These are phyloP conservation scores for Penicillium ucsense DNA, from an alignment of 495 filamentous ascomycete genomes.

Conservation along the genomic window DNA sequence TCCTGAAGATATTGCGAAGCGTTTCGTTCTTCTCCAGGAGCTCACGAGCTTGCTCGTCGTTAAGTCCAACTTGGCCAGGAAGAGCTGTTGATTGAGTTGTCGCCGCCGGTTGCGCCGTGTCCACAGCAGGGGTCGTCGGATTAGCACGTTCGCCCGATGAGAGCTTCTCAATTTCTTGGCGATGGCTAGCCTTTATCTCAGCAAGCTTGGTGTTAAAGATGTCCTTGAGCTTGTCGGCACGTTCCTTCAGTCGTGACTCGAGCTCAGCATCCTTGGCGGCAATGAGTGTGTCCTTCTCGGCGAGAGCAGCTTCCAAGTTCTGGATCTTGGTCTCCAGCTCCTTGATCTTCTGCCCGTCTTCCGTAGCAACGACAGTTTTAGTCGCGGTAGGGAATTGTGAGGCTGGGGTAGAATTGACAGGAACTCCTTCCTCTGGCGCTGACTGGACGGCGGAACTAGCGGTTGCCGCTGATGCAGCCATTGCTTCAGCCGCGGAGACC, in stretches of 20 bases:
- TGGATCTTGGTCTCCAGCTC: slow-evolving; percentile 37
- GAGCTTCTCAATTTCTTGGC: slow-evolving; percentile 53
- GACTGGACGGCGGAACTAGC: neutral
- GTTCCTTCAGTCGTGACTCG: slow-evolving; percentile 51
- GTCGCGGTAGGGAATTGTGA: slow-evolving; percentile 27
- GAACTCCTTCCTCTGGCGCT: slow-evolving; percentile 9
- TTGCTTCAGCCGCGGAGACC: slow-evolving; percentile 12
- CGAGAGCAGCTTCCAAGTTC: slow-evolving; percentile 40
- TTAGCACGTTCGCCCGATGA: slow-evolving; percentile 46
- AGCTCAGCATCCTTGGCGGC: slow-evolving; percentile 32
- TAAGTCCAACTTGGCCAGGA: slow-evolving; percentile 25
- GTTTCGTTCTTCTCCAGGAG: slow-evolving; percentile 55
- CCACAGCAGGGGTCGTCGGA: slow-evolving; percentile 24
- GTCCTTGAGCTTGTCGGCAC: slow-evolving; percentile 64
- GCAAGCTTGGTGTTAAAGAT: slow-evolving; percentile 58
- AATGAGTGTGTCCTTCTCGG: slow-evolving; percentile 33
- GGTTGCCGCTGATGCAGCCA: slow-evolving; percentile 1
- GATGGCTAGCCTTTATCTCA: slow-evolving; percentile 47
- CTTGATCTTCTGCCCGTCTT: slow-evolving; percentile 26
- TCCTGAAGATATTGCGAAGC: slow-evolving; percentile 52
- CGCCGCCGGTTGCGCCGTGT: slow-evolving; percentile 22
- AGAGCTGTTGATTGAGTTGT: slow-evolving; percentile 22
- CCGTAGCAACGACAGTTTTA: slow-evolving; percentile 13
- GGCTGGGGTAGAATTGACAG: slow-evolving; percentile 30
- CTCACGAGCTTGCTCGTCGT: slow-evolving; percentile 55